phyloP scores from a whole-genome alignment of 768 basidiomycete genomes.

The Tricholoma matsutake region DNA sequence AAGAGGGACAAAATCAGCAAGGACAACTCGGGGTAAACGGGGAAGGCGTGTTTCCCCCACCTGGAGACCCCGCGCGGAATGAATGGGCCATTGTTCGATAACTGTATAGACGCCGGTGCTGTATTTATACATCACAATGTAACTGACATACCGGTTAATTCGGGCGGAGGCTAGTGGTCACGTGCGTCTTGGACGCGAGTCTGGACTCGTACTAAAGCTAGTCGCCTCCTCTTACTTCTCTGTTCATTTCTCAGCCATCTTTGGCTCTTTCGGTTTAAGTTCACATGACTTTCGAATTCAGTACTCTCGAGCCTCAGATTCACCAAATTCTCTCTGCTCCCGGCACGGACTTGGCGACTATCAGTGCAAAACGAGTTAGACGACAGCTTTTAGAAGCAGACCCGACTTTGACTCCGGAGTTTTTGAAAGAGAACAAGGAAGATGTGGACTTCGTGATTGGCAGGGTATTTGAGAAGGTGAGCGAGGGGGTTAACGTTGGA shows the following conservation, averaged over 20 bases:
- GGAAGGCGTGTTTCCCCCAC: conserved; percentile 55
- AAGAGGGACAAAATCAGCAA: conserved; percentile 41
- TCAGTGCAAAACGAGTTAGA: conserved; percentile 88
- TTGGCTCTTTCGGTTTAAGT: conserved; percentile 11
- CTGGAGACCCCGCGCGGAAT: conserved; percentile 59
- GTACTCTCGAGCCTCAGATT: conserved; percentile 58
- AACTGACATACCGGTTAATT: not conserved
- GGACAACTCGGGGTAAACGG: conserved; percentile 35
- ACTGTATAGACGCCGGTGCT: conserved; percentile 20
- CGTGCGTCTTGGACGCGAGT: conserved; percentile 13
- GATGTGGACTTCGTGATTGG: conserved; percentile 71
- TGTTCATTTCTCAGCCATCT: conserved; percentile 15
- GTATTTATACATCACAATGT: conserved; percentile 9
- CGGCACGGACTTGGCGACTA: conserved; percentile 70
- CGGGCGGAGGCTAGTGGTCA: conserved; percentile 4
- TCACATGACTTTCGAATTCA: conserved; percentile 51
- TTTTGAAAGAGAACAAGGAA: conserved; percentile 62
- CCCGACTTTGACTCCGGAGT: conserved; percentile 51
- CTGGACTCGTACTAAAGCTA: not conserved
- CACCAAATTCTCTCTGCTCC: conserved; percentile 71
- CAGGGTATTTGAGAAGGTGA: conserved; percentile 61
- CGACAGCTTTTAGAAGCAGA: conserved; percentile 59
- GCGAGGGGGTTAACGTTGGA: conserved; percentile 30
- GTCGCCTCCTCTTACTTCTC: conserved; percentile 2
- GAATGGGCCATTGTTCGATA: conserved; percentile 66